These are phyloP conservation scores for Colletotrichum noveboracense DNA, from an alignment of 2,329 filamentous ascomycete genomes.

Conservation along the genomic window DNA sequence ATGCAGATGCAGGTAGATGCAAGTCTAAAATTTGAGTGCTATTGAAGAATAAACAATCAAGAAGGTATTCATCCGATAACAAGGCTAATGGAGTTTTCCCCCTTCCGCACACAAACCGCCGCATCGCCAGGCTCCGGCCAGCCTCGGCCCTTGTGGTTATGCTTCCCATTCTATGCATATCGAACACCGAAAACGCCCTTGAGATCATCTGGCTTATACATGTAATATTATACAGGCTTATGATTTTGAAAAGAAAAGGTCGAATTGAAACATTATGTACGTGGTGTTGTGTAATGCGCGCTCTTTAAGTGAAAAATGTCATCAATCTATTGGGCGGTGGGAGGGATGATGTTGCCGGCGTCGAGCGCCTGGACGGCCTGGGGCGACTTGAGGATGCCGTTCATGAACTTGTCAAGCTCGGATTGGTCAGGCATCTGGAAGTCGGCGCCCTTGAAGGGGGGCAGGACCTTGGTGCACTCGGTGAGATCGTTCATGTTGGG, in stretches of 20 bases:
- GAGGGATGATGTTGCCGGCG: constrained; percentile 20
- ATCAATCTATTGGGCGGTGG: background rate
- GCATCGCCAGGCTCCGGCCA: constrained; percentile 12
- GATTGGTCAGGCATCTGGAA: constrained; percentile 10
- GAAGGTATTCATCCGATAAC: background rate
- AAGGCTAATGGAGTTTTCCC: background rate
- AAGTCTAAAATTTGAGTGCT: background rate
- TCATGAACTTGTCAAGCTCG: background rate
- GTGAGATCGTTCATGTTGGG: constrained; percentile 60
- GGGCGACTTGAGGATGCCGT: background rate
- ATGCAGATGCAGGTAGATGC: background rate
- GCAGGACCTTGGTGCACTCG: constrained; percentile 60
- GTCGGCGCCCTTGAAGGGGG: constrained; percentile 30
- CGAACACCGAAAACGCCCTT: background rate
- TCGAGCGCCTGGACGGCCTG: constrained; percentile 4
- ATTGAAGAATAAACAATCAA: background rate
- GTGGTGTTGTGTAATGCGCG: background rate
- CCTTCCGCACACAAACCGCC: background rate
- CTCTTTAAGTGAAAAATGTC: background rate
- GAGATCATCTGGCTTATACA: background rate
- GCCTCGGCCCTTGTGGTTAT: constrained; percentile 12
- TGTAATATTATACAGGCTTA: background rate
- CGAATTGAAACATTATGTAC: background rate
- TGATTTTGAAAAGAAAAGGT: background rate
- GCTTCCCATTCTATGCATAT: background rate